Base-by-base conservation (phyloP, 2,329 filamentous ascomycete species). In the Curvularia sp. region DNA sequence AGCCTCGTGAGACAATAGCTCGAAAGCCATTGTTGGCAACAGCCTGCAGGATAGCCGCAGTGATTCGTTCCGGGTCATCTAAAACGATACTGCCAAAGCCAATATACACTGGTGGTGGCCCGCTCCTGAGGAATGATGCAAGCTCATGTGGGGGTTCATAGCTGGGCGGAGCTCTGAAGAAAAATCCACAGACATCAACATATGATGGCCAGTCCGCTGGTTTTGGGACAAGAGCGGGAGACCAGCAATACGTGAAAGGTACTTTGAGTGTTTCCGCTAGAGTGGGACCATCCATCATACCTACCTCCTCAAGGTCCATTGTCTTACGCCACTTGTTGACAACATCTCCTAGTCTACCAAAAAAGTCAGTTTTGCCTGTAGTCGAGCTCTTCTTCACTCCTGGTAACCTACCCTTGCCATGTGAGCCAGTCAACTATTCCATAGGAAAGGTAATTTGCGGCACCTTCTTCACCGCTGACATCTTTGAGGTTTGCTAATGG, bases 21-120 rank as follows among this genome's bases (percentile, higher is more conserved):
- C 85, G 79, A 9, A 69, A 52, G 5, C 63, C 61, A 32, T 7
- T 9, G 25, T 52, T 50, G 0, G 27, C 18, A 1, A 85, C 78
- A 2, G 83, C 82, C 25, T 80, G 75, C 3, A 85, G 71, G 0
- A 86, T 78, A 4, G 75, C 78, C 1, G 71, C 60, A 0, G 80
- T 83, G 23, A 85, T 66, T 7, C 60, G 69, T 10, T 78, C 66
- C 0, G 83, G 79, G 46, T 85, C 74, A 8, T 84, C 83, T 5
- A 86, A 74, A 1, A 86, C 82, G 34, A 86, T 86, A 38, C 81
- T 84, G 2, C 84, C 84, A 60, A 86, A 86, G 1, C 84, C 84
- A 32, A 86, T 82, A 53, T 86, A 86, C 83, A 86, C 69, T 0
- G 84, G 83, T 9, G 78, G 75, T 1, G 80, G 77, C 0, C 83